Evolutionary conservation across 148 eudicot species (phyloP).

Genomic region (Simmondsia chinensis): DNA sequence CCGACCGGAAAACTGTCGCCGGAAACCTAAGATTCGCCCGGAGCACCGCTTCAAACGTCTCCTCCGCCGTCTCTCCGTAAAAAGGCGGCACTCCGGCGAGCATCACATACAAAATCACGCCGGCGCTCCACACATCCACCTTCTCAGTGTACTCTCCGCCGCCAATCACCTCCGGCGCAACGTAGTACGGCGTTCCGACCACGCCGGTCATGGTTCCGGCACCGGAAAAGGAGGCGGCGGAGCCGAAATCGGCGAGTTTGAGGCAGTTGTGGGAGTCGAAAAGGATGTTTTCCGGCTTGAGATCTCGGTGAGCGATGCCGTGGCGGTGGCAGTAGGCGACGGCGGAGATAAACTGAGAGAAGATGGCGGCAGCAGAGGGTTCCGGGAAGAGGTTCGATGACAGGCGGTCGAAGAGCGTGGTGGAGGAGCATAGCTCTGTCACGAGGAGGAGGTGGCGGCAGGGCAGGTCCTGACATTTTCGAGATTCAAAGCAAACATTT

Average conservation of each 20-base stretch:
- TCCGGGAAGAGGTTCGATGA: slow-evolving; percentile 23
- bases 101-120: slow-evolving; percentile 78
- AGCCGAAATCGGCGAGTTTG: slow-evolving; percentile 73
- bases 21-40: slow-evolving; percentile 79
- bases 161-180: slow-evolving; percentile 77
- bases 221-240: slow-evolving; percentile 59
- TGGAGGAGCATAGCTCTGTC: slow-evolving; percentile 25
- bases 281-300: slow-evolving; percentile 76
- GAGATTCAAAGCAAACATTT: too few relatives aligned
- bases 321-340: slow-evolving; percentile 60
- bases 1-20: slow-evolving; percentile 45
- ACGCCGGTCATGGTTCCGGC: slow-evolving; percentile 54
- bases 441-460: slow-evolving; percentile 23
- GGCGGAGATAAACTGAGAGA: slow-evolving; percentile 37
- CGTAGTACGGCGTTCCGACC: slow-evolving; percentile 90
- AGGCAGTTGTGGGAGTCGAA: slow-evolving; percentile 45
- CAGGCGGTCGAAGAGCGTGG: slow-evolving; percentile 30
- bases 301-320: slow-evolving; percentile 67
- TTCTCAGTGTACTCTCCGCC: slow-evolving; percentile 78
- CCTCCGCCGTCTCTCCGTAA: slow-evolving; percentile 52
- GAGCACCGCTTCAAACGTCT: slow-evolving; percentile 64
- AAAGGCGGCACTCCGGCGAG: slow-evolving; percentile 79
- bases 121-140: slow-evolving; percentile 84
- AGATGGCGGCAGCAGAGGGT: slow-evolving; percentile 31
- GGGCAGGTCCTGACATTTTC: too few relatives aligned